Base-by-base conservation (phyloP, 2,329 filamentous ascomycete genomes). In the Aspergillus sp. region DNA sequence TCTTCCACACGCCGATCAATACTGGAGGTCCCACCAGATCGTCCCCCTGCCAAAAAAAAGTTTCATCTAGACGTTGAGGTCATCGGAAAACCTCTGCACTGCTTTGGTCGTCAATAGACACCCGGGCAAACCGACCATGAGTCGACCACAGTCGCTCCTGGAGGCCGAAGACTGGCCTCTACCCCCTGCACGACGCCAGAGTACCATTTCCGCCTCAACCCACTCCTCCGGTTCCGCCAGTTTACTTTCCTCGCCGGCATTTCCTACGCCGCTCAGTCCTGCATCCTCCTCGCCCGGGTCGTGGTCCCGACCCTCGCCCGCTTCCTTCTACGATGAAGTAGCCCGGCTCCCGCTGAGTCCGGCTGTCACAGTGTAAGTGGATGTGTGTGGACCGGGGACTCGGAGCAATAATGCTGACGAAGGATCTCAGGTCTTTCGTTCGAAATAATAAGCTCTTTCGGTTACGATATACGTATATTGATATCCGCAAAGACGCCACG, bases 371-470 rank as follows among this genome's bases (percentile, higher is more conserved):
- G 63, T 72, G 69, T 71, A 57, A 6, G 68, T 60, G 16, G 40
- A n/a, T n/a, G 19, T 11, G 40, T 14, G 40, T 13, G 19, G 3
- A 9, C 2, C 17, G 1, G 7, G 11, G 7, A 42, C 17, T 6
- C 9, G 14, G 1, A 14, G 16, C 35, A 16, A 16, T 42, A 17
- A 8, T 42, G 9, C 40, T 48, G 45, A 45, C 33, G 24, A 11
- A 3, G 13, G 17, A 7, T 38, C 45, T 13, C 48, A 73, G 71
- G 46, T 72, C 72, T 1, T 75, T 75, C 48, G 60, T 70, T 17
- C 70, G 71, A 43, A 68, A 65, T 40, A 65, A 62, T 17, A 68
- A 70, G 47, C 51, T 73, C 4, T 75, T 75, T 61, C 73, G 71
- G 50, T 51, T 75, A 24, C 69, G 65, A 47, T 74, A 73, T 48